phyloP scores from a whole-genome alignment of 2,329 filamentous ascomycete species.

The Cryphonectria parasitica region DNA sequence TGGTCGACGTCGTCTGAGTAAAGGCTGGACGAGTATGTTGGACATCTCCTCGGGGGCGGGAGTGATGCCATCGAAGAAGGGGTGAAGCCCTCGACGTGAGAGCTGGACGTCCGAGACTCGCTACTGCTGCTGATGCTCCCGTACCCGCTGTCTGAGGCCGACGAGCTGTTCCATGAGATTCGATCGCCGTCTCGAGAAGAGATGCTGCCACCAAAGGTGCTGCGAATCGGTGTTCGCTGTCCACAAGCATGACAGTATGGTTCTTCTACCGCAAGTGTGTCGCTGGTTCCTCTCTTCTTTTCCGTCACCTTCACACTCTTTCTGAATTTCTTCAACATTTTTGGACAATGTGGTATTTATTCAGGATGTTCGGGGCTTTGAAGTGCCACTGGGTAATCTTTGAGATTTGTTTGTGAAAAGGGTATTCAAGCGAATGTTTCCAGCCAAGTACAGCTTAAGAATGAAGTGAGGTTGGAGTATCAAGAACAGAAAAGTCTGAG shows the following conservation, averaged over 20 bases:
- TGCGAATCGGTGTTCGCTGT: slow-evolving; percentile 3
- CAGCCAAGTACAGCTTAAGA: not conserved
- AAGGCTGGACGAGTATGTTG: slow-evolving; percentile 20
- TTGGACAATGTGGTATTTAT: not conserved
- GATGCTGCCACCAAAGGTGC: not conserved
- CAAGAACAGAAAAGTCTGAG: not conserved
- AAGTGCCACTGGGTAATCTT: not conserved
- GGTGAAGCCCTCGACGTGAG: not conserved
- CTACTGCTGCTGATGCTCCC: slow-evolving; percentile 9
- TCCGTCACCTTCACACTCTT: not conserved
- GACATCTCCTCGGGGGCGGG: not conserved
- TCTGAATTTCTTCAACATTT: slow-evolving; percentile 24
- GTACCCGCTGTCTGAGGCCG: slow-evolving; percentile 27
- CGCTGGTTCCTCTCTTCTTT: not conserved
- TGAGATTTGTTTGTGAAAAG: not conserved
- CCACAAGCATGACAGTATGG: slow-evolving; percentile 23
- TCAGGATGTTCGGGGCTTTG: not conserved
- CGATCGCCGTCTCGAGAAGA: not conserved
- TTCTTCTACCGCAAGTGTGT: not conserved
- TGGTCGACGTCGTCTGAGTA: slow-evolving; percentile 12
- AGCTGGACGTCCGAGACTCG: not conserved
- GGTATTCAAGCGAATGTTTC: not conserved
- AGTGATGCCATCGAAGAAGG: not conserved
- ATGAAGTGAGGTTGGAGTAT: not conserved
- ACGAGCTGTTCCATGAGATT: slow-evolving; percentile 18